Percentiles rank a stretch among this genome's conserved stretches.
Conservation (phyloP, 2,329 filamentous ascomycete species). For the Tolypocladium capitatum region DNA sequence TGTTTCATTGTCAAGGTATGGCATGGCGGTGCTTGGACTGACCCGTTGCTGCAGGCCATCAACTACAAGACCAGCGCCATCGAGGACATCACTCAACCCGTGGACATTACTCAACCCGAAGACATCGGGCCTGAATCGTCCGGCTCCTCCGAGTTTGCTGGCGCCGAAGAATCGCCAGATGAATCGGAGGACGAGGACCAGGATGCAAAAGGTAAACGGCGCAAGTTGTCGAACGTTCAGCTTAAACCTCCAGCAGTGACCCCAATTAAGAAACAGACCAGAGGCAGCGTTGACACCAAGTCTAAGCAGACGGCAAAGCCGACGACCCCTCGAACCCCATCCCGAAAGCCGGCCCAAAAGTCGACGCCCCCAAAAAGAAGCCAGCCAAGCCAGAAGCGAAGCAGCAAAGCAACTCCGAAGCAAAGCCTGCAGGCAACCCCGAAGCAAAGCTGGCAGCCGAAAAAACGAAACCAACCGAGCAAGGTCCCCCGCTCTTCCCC, state of each 20-base stretch:
- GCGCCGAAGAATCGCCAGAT: conserved; percentile 12
- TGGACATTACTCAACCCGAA: no score
- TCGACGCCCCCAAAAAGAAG: not conserved
- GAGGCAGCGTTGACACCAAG: conserved; percentile 19
- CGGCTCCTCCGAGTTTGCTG: conserved; percentile 21
- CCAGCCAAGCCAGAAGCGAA: not conserved
- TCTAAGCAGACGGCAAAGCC: conserved; percentile 14
- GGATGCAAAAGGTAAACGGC: conserved; percentile 21
- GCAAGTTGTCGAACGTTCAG: conserved; percentile 12
- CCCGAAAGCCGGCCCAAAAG: not conserved
- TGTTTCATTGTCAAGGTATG: not conserved
- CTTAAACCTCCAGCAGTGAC: conserved; percentile 11
- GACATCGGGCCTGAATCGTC: conserved; percentile 14
- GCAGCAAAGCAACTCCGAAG: not conserved
- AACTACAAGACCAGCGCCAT: conserved; percentile 19
- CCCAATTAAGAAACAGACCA: conserved; percentile 13
- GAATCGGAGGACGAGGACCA: conserved; percentile 18
- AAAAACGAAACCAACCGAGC: not conserved
- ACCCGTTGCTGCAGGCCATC: conserved; percentile 13
- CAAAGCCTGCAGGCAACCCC: not conserved
- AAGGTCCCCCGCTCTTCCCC: not conserved
- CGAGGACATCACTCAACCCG: no score
- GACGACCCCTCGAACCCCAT: conserved; percentile 3
- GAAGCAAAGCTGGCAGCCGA: not conserved
- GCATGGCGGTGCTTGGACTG: conserved; percentile 3